These are phyloP conservation scores for Fusarium graminum DNA, from an alignment of 2,329 filamentous ascomycete species.

Conservation along the genomic window DNA sequence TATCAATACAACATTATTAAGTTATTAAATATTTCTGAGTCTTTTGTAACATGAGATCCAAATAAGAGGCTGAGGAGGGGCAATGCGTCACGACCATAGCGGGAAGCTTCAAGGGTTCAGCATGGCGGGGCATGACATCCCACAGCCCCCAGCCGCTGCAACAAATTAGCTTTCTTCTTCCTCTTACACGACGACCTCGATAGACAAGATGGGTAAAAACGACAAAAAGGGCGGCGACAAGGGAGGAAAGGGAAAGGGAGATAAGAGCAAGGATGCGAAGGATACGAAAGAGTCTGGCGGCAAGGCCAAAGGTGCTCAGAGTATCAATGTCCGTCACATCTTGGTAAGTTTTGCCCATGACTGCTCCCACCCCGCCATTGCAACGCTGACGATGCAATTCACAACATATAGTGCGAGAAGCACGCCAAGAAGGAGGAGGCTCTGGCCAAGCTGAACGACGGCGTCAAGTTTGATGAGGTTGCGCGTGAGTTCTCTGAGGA, in stretches of 20 bases:
- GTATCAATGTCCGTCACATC: slow-evolving; percentile 81
- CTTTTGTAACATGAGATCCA: not conserved
- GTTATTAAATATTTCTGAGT: not conserved
- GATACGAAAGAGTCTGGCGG: slow-evolving; percentile 53
- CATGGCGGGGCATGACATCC: slow-evolving; percentile 37
- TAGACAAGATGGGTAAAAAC: slow-evolving; percentile 55
- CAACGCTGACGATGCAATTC: slow-evolving; percentile 20
- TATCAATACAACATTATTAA: too few species aligned
- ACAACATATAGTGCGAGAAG: slow-evolving; percentile 73
- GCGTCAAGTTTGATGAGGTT: slow-evolving; percentile 80
- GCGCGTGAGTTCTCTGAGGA: slow-evolving; percentile 81
- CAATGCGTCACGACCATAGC: slow-evolving; percentile 13
- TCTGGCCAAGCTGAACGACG: slow-evolving; percentile 73
- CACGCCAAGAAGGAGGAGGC: slow-evolving; percentile 84
- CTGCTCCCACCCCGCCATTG: not conserved
- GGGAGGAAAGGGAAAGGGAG: slow-evolving; percentile 45
- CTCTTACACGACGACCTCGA: slow-evolving; percentile 18
- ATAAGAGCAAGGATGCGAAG: slow-evolving; percentile 45
- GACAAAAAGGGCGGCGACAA: slow-evolving; percentile 60
- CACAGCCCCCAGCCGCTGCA: slow-evolving; percentile 21
- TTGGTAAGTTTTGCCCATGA: slow-evolving; percentile 58
- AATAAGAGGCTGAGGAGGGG: slow-evolving; percentile 1
- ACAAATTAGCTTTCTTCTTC: slow-evolving; percentile 10
- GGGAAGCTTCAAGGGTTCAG: slow-evolving; percentile 31
- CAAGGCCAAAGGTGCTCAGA: slow-evolving; percentile 69